These are phyloP conservation scores for Adansonia grandidieri DNA, from an alignment of 441 rosid genomes.

Conservation along the genomic window DNA sequence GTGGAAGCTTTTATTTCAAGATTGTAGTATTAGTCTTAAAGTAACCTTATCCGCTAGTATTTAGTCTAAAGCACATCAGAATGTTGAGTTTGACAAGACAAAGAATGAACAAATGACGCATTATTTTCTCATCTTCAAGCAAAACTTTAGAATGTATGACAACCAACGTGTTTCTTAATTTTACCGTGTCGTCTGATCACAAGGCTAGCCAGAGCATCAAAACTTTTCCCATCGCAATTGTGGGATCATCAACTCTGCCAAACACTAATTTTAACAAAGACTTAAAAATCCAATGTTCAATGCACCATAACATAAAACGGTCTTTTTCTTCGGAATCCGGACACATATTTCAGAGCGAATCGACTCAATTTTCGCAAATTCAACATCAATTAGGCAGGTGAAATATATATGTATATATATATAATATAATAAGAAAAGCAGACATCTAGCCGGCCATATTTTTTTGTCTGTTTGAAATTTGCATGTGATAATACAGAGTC, in stretches of 20 bases:
- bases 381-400: background rate
- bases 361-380: background rate
- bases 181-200: background rate
- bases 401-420: too few relatives aligned
- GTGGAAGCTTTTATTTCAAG: too few relatives aligned
- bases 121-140: background rate
- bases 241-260: background rate
- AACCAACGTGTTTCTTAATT: background rate
- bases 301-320: background rate
- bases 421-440: too few relatives aligned
- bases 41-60: background rate
- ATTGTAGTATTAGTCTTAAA: too few relatives aligned
- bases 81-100: background rate
- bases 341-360: background rate
- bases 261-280: background rate
- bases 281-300: background rate
- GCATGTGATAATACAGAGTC: background rate
- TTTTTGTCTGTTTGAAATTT: background rate
- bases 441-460: background rate
- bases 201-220: background rate
- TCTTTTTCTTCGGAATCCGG: background rate
- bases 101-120: too few relatives aligned
- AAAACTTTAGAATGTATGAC: background rate
- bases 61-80: background rate
- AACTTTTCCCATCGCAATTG: background rate